Base-by-base conservation (phyloP, 345 rosid species). In the Pelargonium nanum region DNA sequence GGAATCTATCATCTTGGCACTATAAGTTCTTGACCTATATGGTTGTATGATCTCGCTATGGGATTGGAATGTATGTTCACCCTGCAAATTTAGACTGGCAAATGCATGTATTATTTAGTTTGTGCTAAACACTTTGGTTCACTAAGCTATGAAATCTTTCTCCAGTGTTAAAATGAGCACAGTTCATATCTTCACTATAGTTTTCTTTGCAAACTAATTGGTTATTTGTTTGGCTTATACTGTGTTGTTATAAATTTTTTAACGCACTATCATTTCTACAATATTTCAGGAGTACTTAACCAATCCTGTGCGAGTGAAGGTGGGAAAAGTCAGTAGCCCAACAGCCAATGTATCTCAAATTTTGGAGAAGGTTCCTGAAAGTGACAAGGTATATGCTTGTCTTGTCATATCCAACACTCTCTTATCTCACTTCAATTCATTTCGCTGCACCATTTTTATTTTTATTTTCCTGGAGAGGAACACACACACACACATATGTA, bases 261-360 rank as follows among this genome's bases (percentile, higher is more conserved):
- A 52, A 19, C n/a, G 2, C 8, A 17, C 16, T 48, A n/a, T 61
- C 24, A 0, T 12, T 52, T 51, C 16, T 71, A 25, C 55, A 21
- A 5, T 23, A 60, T 57, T 72, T 68, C 74, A 76, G 80, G 80
- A 76, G 57, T 72, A 76, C 63, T 59, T 76, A 24, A 68, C 57
- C 19, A 52, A 32, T n/a, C 76, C 80, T 26, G 80, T 72, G 50
- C 76, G 69, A 72, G 73, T 72, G 13, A 75, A 61, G 71, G 76
- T 76, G 64, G 80, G 80, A 55, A 72, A 76, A 72, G 76, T 72
- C 40, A 72, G 80, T 57, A 62, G 69, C 69, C 80, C 76, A 20
- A 76, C 80, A 25, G 76, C 80, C 40, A 76, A 72, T 45, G 80
- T 76, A 60, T 56, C 55, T 52, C 80, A 72, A 68, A 40, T 19